These are phyloP conservation scores for Naganishia vaughanmartiniae DNA, from an alignment of 768 basidiomycete species.

Conservation along the genomic window DNA sequence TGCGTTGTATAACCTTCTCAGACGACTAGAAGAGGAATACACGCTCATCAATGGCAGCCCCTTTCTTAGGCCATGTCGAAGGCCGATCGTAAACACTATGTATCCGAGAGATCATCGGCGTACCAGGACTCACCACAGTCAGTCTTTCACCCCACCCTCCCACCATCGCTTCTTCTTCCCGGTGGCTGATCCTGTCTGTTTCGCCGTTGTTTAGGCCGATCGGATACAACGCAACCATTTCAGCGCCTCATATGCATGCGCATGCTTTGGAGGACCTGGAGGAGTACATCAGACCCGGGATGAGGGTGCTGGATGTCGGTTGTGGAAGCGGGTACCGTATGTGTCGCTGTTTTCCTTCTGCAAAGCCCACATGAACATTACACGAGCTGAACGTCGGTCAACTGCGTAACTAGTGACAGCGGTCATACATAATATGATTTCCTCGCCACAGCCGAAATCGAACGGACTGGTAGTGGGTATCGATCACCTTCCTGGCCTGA, in stretches of 20 bases:
- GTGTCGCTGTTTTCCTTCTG: constrained; percentile 5
- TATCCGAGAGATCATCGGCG: constrained; percentile 57
- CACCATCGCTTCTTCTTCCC: neutral
- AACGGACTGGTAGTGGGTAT: constrained; percentile 68
- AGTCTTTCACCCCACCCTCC: constrained; percentile 22
- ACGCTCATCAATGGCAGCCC: no score
- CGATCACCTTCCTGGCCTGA: constrained; percentile 81
- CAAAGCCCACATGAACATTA: neutral
- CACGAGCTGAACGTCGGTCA: neutral
- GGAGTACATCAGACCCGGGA: constrained; percentile 66
- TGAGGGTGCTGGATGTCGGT: constrained; percentile 82
- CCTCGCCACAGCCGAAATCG: neutral
- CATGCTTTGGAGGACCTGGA: constrained; percentile 77
- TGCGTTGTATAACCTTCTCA: neutral
- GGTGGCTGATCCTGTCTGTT: no score
- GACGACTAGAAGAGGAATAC: no score
- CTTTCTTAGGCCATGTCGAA: constrained; percentile 63
- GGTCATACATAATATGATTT: constrained; percentile 72
- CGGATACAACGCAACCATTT: constrained; percentile 85
- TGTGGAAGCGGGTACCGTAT: constrained; percentile 74
- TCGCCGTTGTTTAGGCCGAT: constrained; percentile 58
- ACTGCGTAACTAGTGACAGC: constrained; percentile 54
- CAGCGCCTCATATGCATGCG: constrained; percentile 97
- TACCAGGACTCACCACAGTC: constrained; percentile 79
- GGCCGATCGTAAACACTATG: constrained; percentile 71